A percentile compares a stretch with the other conserved stretches of the same genome.
Evolutionary conservation across 1,284 basidiomycete genomes (phyloP).

Genomic region (Volvariella surrecta): DNA sequence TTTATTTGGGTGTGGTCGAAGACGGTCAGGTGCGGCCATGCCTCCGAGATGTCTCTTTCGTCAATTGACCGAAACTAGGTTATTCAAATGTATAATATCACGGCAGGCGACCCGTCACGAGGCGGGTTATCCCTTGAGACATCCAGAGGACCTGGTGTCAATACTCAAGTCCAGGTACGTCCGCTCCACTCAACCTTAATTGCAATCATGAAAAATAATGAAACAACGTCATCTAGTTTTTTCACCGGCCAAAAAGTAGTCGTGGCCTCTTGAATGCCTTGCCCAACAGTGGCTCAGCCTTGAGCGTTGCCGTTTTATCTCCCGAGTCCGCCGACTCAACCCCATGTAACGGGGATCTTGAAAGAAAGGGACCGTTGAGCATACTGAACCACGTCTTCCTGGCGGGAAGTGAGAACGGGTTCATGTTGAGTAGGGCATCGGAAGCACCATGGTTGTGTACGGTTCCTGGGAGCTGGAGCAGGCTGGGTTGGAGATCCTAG

Average conservation of each 20-base stretch:
- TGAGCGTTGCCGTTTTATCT: background rate
- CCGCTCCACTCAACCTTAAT: no score
- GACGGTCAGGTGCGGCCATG: conserved; percentile 15
- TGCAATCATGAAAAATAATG: background rate
- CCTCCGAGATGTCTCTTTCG: background rate
- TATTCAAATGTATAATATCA: conserved; percentile 47
- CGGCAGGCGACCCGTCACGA: conserved; percentile 72
- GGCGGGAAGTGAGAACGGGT: conserved; percentile 52
- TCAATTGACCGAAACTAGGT: conserved; percentile 22
- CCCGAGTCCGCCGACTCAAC: background rate
- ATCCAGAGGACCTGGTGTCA: conserved; percentile 46
- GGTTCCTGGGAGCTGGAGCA: conserved; percentile 22
- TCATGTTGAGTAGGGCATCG: conserved; percentile 16
- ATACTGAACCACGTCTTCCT: conserved; percentile 28
- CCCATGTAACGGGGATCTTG: background rate
- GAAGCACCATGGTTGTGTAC: conserved; percentile 23
- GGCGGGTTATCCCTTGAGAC: conserved; percentile 69
- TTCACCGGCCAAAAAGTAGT: conserved; percentile 14
- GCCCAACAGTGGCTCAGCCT: background rate
- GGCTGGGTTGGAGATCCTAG: no score
- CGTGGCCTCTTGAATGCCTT: background rate
- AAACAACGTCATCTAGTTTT: conserved; percentile 8
- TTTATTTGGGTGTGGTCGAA: conserved; percentile 48
- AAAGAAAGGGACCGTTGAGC: background rate
- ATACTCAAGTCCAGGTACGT: conserved; percentile 54